A percentile compares a stretch with the other conserved stretches of the same genome.
Evolutionary conservation across 1,284 basidiomycete species (phyloP).

Genomic region (Cutaneotrichosporon sp.): DNA sequence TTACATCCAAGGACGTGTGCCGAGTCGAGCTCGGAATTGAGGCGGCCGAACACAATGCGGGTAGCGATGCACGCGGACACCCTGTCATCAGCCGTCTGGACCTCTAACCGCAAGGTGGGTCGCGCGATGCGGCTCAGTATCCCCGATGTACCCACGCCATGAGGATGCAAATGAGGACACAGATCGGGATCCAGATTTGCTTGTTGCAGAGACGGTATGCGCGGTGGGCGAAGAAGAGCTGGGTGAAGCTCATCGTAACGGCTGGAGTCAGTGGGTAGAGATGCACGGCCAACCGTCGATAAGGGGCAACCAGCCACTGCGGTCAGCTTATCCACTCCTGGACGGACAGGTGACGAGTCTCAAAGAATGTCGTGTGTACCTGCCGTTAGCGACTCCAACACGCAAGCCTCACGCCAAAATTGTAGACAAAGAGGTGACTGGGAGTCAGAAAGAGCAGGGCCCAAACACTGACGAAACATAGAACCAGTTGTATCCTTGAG

Average conservation of each 20-base stretch:
- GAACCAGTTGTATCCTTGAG: neutral
- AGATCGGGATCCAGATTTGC: conserved; percentile 30
- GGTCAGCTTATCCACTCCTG: neutral
- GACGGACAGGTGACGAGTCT: neutral
- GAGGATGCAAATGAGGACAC: conserved; percentile 3
- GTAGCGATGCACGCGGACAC: neutral
- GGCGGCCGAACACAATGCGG: neutral
- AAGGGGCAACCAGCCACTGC: neutral
- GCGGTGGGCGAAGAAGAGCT: conserved; percentile 41
- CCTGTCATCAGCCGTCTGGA: neutral
- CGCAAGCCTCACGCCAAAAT: neutral
- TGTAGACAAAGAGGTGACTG: neutral
- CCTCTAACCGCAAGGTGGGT: too few relatives aligned
- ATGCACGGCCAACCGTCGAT: neutral
- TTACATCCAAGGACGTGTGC: neutral
- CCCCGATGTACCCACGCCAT: neutral
- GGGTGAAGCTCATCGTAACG: conserved; percentile 20
- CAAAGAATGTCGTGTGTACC: neutral
- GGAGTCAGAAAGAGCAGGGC: too few relatives aligned
- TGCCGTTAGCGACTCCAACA: neutral
- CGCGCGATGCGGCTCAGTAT: too few relatives aligned
- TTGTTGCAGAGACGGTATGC: conserved; percentile 33
- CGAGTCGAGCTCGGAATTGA: neutral
- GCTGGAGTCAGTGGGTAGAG: neutral
- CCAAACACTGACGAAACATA: neutral